A percentile compares a stretch with the other conserved stretches of the same genome.
Evolutionary conservation across 192 early-diverging fungal genomes (phyloP).

Genomic region (Entomortierella lignicola): DNA sequence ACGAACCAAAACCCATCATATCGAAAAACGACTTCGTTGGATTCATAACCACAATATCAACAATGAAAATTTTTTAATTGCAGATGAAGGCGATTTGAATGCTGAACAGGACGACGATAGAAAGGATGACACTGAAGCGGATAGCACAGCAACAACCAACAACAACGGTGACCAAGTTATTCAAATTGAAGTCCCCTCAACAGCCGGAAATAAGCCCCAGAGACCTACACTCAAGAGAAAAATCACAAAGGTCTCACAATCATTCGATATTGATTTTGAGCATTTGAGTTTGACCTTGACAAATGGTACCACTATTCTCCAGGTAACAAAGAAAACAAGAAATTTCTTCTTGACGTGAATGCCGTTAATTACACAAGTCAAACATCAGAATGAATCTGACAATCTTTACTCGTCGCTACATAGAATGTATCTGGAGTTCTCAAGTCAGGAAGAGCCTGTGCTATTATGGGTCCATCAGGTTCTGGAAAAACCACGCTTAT

Average conservation of each 20-base stretch:
- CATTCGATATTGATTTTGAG: conserved; percentile 70
- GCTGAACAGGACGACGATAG: not conserved
- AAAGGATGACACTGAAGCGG: not conserved
- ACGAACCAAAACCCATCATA: conserved; percentile 32
- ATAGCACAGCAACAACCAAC: not conserved
- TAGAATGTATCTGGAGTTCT: conserved; percentile 68
- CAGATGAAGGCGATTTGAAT: conserved; percentile 18
- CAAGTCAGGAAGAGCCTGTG: conserved; percentile 64
- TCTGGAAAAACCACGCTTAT: conserved; percentile 73
- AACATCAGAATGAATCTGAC: no score
- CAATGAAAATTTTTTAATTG: conserved; percentile 26
- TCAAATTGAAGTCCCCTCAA: conserved; percentile 14
- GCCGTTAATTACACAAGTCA: no score
- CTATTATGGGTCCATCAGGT: conserved; percentile 70
- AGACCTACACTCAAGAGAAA: conserved; percentile 9
- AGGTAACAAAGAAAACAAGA: conserved; percentile 27
- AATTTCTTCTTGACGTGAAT: not conserved
- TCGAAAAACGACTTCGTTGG: conserved; percentile 48
- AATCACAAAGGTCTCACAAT: conserved; percentile 24
- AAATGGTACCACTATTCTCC: conserved; percentile 63
- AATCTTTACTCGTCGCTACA: no score
- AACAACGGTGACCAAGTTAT: conserved; percentile 8
- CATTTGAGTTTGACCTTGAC: conserved; percentile 50
- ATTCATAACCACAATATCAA: conserved; percentile 41
- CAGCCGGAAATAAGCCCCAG: not conserved